These are phyloP conservation scores for Ophidiomyces ophidiicola DNA, from an alignment of 2,329 filamentous ascomycete genomes.

Conservation along the genomic window DNA sequence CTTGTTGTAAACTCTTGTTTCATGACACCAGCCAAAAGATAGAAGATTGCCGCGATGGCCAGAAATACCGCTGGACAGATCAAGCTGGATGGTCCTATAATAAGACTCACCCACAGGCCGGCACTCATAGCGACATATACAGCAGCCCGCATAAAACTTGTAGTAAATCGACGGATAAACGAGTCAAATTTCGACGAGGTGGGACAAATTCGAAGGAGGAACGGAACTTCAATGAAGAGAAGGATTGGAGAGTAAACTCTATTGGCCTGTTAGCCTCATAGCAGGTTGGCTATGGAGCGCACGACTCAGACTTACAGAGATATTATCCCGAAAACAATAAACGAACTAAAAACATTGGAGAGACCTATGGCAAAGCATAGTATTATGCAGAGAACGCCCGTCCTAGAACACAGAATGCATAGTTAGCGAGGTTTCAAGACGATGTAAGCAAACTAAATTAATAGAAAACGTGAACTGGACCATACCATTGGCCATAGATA, in stretches of 20 bases:
- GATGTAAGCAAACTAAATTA: too few species aligned
- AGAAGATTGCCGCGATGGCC: conserved; percentile 64
- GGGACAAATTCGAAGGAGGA: conserved; percentile 93
- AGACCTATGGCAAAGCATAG: conserved; percentile 57
- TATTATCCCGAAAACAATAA: conserved; percentile 47
- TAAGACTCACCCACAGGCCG: conserved; percentile 73
- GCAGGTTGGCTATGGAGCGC: not conserved
- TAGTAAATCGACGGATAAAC: conserved; percentile 82
- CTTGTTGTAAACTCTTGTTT: conserved; percentile 46
- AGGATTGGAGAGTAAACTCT: conserved; percentile 62
- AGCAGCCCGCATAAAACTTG: conserved; percentile 89
- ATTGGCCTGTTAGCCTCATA: conserved; percentile 3
- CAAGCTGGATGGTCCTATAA: conserved; percentile 53
- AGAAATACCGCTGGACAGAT: conserved; percentile 79
- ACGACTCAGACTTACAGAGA: conserved; percentile 39
- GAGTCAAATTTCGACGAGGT: conserved; percentile 80
- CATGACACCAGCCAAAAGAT: conserved; percentile 40
- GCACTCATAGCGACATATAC: conserved; percentile 72
- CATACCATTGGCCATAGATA: conserved; percentile 59
- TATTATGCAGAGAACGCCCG: conserved; percentile 48
- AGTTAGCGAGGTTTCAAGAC: not conserved
- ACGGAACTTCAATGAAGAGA: conserved; percentile 78
- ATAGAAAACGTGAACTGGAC: not conserved
- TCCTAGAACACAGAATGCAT: conserved; percentile 22
- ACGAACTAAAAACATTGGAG: conserved; percentile 53